phyloP scores from a whole-genome alignment of 208 protist genomes.

The Herpetomonas muscarum region DNA sequence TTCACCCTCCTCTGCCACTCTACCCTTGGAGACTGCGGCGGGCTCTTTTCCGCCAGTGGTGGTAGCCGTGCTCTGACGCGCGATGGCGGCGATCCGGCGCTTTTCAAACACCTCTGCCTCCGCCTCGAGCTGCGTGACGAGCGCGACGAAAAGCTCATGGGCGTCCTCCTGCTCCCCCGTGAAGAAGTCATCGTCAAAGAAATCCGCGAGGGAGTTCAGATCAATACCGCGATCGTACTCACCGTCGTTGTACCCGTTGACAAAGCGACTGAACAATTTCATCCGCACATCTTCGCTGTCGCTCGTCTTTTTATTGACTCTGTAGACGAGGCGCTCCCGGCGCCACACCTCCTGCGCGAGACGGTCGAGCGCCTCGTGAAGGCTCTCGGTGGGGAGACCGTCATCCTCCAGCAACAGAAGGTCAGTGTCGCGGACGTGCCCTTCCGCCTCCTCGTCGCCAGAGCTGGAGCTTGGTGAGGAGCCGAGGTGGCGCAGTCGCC shows the following conservation, averaged over 20 bases:
- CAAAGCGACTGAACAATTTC: not conserved
- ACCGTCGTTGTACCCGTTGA: not conserved
- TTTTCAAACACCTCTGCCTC: slow-evolving; percentile 48
- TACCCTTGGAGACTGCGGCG: no score
- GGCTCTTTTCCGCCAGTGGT: not conserved
- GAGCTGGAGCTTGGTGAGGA: not conserved
- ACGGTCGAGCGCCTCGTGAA: slow-evolving; percentile 1
- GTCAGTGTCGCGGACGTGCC: not conserved
- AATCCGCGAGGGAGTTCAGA: slow-evolving; percentile 23
- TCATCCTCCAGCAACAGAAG: not conserved
- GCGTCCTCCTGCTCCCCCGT: slow-evolving; percentile 77
- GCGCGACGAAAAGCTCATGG: slow-evolving; percentile 68
- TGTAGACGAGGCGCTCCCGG: not conserved
- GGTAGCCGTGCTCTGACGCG: no score
- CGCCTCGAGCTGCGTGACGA: slow-evolving; percentile 59
- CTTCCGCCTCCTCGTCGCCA: not conserved
- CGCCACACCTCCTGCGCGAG: not conserved
- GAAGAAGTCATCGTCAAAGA: slow-evolving; percentile 57
- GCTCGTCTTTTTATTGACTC: not conserved
- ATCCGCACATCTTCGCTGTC: slow-evolving; percentile 9
- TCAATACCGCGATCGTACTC: slow-evolving; percentile 17
- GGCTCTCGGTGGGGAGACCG: not conserved
- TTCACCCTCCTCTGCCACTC: no score
- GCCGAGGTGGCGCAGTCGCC: not conserved
- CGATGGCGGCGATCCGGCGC: slow-evolving; percentile 7